Evolutionary conservation across 805 yeast genomes (phyloP).

Genomic region (Saccharomycopsis fermentans): DNA sequence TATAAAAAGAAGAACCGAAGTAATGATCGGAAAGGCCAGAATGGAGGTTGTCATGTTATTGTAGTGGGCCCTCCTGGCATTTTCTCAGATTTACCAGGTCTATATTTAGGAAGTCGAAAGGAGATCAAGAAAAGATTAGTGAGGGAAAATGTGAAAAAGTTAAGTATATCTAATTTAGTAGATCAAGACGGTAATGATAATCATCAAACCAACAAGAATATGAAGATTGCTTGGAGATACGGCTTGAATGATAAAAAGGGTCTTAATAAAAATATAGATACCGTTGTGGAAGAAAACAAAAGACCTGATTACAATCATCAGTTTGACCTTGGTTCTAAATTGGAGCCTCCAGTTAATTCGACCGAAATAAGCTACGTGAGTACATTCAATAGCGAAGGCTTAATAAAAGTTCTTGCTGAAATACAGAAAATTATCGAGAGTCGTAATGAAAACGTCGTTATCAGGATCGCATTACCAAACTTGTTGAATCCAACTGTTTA

Average conservation of each 20-base stretch:
- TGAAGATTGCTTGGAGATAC: conserved; percentile 94
- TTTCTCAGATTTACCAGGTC: conserved; percentile 63
- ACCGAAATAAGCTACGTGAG: conserved; percentile 53
- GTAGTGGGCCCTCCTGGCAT: conserved; percentile 9
- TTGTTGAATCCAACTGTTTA: conserved; percentile 72
- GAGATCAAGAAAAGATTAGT: conserved; percentile 56
- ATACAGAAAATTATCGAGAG: conserved; percentile 34
- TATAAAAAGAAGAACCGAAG: conserved; percentile 33
- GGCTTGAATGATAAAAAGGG: conserved; percentile 37
- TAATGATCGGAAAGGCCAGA: conserved; percentile 23
- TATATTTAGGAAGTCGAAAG: conserved; percentile 56
- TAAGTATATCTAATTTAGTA: conserved; percentile 59
- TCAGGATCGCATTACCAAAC: conserved; percentile 67
- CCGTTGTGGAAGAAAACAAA: conserved; percentile 21
- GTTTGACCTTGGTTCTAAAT: conserved; percentile 67
- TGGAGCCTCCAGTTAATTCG: conserved; percentile 55
- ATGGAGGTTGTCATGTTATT: conserved; percentile 7
- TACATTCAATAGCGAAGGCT: neutral
- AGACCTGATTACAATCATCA: conserved; percentile 50
- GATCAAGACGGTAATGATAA: conserved; percentile 22
- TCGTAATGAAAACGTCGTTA: conserved; percentile 30
- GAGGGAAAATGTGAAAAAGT: conserved; percentile 44
- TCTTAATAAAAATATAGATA: conserved; percentile 6
- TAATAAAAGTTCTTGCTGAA: conserved; percentile 27
- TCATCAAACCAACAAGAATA: conserved; percentile 27